phyloP scores from a whole-genome alignment of 495 filamentous ascomycete species.

The Penicillium bialowiezense region DNA sequence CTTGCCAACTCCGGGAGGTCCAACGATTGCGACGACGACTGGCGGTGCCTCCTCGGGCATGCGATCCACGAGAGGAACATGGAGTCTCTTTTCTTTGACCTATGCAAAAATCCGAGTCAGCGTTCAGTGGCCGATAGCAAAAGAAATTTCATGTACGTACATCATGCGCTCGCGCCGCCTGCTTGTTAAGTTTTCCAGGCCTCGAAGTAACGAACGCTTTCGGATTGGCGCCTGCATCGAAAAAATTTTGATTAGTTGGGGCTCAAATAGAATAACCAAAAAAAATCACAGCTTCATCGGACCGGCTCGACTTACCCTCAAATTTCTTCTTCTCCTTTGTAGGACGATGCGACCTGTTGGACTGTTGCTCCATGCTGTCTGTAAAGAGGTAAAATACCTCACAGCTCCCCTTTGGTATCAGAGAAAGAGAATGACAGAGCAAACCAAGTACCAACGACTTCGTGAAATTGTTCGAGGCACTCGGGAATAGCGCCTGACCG shows the following conservation, averaged over 20 bases:
- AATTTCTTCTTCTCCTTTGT: conserved; percentile 89
- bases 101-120: conserved; percentile 36
- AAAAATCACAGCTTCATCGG: conserved; percentile 14
- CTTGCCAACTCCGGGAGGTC: conserved; percentile 80
- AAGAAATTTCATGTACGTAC: conserved; percentile 43
- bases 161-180: conserved; percentile 88
- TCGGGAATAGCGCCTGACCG: no score
- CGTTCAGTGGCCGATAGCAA: background rate
- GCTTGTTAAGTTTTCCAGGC: conserved; percentile 78
- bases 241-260: conserved; percentile 14
- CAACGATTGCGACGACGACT: conserved; percentile 86
- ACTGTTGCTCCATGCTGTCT: conserved; percentile 70
- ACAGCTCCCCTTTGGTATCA: conserved; percentile 21
- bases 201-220: conserved; percentile 89
- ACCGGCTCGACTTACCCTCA: conserved; percentile 37
- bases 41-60: conserved; percentile 95
- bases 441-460: conserved; percentile 6
- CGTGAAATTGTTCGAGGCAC: background rate
- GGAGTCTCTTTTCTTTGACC: conserved; percentile 91
- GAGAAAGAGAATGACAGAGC: conserved; percentile 10
- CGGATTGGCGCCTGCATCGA: conserved; percentile 66
- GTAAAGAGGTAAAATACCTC: conserved; percentile 34
- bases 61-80: conserved; percentile 93
- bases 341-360: conserved; percentile 82
- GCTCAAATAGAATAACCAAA: background rate